phyloP scores from a whole-genome alignment of 2,329 filamentous ascomycete species.

The Talaromyces sp. region DNA sequence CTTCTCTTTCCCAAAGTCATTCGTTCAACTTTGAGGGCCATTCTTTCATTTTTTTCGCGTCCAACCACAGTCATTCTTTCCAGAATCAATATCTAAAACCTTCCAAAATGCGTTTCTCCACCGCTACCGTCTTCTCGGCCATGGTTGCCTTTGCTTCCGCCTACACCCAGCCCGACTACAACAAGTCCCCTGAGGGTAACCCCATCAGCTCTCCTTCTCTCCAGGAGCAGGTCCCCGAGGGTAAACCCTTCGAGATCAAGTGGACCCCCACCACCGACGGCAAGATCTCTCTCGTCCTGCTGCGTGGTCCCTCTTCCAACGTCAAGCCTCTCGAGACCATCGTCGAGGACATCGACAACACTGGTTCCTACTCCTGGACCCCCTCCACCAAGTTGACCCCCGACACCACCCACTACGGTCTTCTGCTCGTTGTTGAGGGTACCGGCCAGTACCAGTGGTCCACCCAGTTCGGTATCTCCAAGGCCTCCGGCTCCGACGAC shows the following conservation, averaged over 20 bases:
- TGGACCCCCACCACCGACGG: constrained; percentile 52
- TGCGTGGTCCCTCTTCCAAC: constrained; percentile 61
- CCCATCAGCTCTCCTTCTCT: constrained; percentile 56
- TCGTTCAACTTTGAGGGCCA: background rate
- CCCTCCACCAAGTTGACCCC: constrained; percentile 52
- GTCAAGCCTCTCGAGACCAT: constrained; percentile 55
- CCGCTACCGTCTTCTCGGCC: constrained; percentile 38
- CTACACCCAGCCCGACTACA: constrained; percentile 41
- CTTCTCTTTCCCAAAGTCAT: constrained; percentile 8
- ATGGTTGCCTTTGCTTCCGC: constrained; percentile 44
- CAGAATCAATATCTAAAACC: constrained; percentile 11
- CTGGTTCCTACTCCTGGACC: constrained; percentile 59
- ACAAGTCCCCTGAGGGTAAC: constrained; percentile 51
- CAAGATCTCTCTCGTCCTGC: constrained; percentile 60
- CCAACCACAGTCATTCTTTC: constrained; percentile 14
- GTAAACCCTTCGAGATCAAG: constrained; percentile 59
- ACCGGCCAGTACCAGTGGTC: constrained; percentile 65
- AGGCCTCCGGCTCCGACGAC: constrained; percentile 14
- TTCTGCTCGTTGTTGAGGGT: constrained; percentile 63
- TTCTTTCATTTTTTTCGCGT: no score
- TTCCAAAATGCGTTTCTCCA: constrained; percentile 44
- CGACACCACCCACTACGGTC: constrained; percentile 59
- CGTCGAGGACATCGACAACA: constrained; percentile 59
- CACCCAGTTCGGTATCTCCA: constrained; percentile 63
- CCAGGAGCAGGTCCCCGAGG: constrained; percentile 58